Evolutionary conservation across 2,329 filamentous ascomycete species (phyloP), one percentile per base, ranked within the genome.

Genomic region (Hymenotorrendiella dingleyae): DNA sequence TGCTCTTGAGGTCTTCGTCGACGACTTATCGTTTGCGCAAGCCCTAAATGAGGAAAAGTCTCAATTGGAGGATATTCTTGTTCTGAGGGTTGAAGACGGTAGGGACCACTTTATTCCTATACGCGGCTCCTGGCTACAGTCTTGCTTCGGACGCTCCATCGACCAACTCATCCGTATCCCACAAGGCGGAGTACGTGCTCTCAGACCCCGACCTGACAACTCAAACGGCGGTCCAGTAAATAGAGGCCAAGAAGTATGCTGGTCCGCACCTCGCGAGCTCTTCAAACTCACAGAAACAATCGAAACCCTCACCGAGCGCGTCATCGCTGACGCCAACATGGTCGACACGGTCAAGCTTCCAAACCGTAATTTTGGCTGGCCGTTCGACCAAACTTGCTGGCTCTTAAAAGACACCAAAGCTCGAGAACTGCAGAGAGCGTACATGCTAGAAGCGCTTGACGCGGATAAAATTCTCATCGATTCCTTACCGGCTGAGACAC

Each of bases 91-190:
- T 4, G 74, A 80, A 9, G 78, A 84, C 40, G 94, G 94, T 1
- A 77, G 89, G 36, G 93, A 98, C 56, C 86, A 97, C 59, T 98
- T 98, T 60, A 78, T 98, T 28, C 84, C 89, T 0, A 71, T 95
- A 0, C 80, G 77, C 19, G 93, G 78, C 0, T 69, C 67, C 1
- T 98, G 93, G 91, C 68, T 83, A 3, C 84, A 85, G 7, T 88
- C 87, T 0, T 86, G 82, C 54, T 86, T 97, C 36, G 87, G 86
- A 0, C 80, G 87, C 27, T 90, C 86, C 0, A 74, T 98, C n/a
- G 84, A 90, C 47, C 90, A 94, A 57, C 73, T 98, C 7, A 87
- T 94, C 37, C 80, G 83, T 14, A 79, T 96, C 4, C 90, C 93
- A 0, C 81, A 90, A 76, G 88, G 90, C 4, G 84, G 93, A 4